phyloP scores from a whole-genome alignment of 2,329 filamentous ascomycete species.

The Allantophomopsis cytisporea region DNA sequence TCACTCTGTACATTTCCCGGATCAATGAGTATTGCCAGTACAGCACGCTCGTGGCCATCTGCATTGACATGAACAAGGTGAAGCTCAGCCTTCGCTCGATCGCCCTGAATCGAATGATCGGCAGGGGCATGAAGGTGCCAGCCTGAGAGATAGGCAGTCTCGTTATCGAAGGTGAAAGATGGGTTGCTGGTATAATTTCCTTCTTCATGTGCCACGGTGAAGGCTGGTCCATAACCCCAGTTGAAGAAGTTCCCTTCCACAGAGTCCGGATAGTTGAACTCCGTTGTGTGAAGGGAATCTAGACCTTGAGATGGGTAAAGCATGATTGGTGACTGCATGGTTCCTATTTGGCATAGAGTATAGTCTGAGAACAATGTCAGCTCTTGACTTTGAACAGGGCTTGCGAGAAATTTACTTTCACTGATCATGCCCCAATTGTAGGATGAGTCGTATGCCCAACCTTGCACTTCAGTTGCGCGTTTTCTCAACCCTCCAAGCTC shows the following conservation, averaged over 20 bases:
- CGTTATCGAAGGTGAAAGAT: conserved; percentile 28
- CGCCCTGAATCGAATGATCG: conserved; percentile 30
- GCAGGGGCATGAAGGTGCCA: conserved; percentile 38
- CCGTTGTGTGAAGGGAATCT: conserved; percentile 22
- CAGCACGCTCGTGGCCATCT: conserved; percentile 25
- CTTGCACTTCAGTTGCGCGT: conserved; percentile 4
- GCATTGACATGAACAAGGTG: conserved; percentile 32
- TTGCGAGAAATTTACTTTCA: conserved; percentile 11
- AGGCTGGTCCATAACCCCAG: conserved; percentile 33
- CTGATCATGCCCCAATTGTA: conserved; percentile 25
- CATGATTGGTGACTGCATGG: conserved; percentile 33
- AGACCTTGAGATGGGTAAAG: conserved; percentile 25
- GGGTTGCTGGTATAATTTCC: conserved; percentile 23
- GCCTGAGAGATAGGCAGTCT: conserved; percentile 30
- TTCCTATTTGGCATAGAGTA: conserved; percentile 31
- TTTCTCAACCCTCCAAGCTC: conserved; percentile 2
- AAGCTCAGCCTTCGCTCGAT: conserved; percentile 29
- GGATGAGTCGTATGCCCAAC: conserved; percentile 21
- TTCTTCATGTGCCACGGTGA: conserved; percentile 22
- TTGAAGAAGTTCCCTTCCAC: conserved; percentile 28
- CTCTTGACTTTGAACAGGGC: background rate
- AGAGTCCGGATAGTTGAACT: conserved; percentile 25
- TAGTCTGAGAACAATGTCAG: conserved; percentile 17
- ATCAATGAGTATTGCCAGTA: conserved; percentile 31
- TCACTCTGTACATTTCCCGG: conserved; percentile 22